Percentiles rank a stretch among this genome's conserved stretches.
These are phyloP conservation scores for Magnolia sinica DNA, from an alignment of 164 flowering plant species.

Conservation along the genomic window DNA sequence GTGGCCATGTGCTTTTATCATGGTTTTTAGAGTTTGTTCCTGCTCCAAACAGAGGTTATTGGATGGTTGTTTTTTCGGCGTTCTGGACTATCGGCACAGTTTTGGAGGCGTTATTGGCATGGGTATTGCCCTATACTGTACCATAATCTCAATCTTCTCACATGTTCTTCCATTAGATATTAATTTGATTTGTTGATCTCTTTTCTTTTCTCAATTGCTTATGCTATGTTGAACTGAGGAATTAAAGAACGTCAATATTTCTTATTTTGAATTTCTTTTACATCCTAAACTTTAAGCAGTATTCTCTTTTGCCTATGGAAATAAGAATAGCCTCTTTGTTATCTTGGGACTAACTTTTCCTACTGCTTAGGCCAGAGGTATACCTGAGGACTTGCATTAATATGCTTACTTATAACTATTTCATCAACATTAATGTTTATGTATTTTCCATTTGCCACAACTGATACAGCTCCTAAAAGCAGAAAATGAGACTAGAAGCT, in stretches of 20 bases:
- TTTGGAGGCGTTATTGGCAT: conserved; percentile 75
- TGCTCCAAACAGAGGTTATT: conserved; percentile 72
- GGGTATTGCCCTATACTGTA: conserved; percentile 40
- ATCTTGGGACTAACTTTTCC: neutral
- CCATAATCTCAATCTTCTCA: neutral
- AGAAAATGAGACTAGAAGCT: too few species aligned
- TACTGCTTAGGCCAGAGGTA: too few species aligned
- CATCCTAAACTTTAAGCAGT: neutral
- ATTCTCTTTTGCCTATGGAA: neutral
- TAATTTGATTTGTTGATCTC: neutral
- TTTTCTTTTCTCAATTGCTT: neutral
- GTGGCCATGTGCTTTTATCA: conserved; percentile 77
- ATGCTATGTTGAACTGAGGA: neutral
- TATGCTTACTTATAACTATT: too few species aligned
- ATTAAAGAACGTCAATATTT: neutral
- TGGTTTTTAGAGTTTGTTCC: conserved; percentile 89
- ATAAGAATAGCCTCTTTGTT: neutral
- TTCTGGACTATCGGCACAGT: conserved; percentile 83
- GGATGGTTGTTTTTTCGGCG: conserved; percentile 77
- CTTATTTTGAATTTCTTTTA: neutral
- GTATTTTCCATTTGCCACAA: too few species aligned
- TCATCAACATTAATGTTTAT: too few species aligned
- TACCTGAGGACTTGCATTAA: too few species aligned
- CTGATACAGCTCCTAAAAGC: too few species aligned
- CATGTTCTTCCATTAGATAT: neutral